Base-by-base conservation (phyloP, 2,329 filamentous ascomycete genomes). In the Mollisia scopiformis region DNA sequence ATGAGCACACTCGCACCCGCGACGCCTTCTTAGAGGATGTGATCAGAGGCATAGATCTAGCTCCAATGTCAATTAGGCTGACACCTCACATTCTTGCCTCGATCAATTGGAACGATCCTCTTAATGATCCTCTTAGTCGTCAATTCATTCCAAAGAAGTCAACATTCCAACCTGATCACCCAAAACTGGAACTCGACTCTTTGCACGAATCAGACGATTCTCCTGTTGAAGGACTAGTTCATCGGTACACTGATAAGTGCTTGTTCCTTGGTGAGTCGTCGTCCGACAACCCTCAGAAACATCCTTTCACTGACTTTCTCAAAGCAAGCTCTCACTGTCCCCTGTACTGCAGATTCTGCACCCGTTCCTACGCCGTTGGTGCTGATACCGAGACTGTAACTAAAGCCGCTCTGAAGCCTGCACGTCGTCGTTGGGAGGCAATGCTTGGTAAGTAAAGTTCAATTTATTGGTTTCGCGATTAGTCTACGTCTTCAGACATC, bases 191-290 rank as follows among this genome's bases (percentile, higher is more conserved):
- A 0, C 69, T 87, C 3, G 86, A 88, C 69, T 86, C 85, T 0
- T 73, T 88, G n/a, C 76, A 84, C 47, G 86, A 89, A 74, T 75
- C 76, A 28, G 73, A 75, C 3, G 84, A 88, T 65, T 83, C 80
- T 6, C 82, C 83, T 0, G 83, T 87, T 2, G 75, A 78, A 16
- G 84, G 84, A 0, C 72, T 88, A 2, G 84, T 88, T 2, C 85
- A 88, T 70, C 79, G 86, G n/a, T 89, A 89, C 69, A 81, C 81
- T 0, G 84, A 88, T 61, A 87, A 86, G 71, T 85, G 82, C 2
- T 72, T 89, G 6, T 87, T 89, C 57, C 74, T 88, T 30, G 80
- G 85, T 87, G 73, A 71, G 79, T 63, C 16, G 13, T 27, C 11
- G 6, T 47, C 3, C 39, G 3, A 47, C 11, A 13, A 5, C 7